Evolutionary conservation across 1,284 basidiomycete species (phyloP).

Genomic region (Marasmius sp.): DNA sequence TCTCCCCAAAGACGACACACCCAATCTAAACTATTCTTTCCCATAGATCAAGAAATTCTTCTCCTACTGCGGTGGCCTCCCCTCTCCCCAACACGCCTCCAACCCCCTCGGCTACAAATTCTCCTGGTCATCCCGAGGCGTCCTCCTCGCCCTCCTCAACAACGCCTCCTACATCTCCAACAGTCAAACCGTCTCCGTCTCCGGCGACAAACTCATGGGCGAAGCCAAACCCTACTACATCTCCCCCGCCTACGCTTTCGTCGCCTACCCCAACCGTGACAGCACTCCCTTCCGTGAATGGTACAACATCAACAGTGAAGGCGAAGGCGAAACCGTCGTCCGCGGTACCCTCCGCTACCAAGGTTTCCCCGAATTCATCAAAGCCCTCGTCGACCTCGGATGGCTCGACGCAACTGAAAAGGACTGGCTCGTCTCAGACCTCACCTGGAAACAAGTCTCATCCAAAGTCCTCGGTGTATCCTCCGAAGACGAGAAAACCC

Average conservation of each 20-base stretch:
- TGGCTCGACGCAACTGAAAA: constrained; percentile 81
- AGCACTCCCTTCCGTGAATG: constrained; percentile 84
- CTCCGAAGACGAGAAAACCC: constrained; percentile 56
- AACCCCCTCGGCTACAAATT: constrained; percentile 99
- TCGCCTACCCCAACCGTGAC: constrained; percentile 97
- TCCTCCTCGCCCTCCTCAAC: constrained; percentile 94
- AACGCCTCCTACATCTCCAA: constrained; percentile 80
- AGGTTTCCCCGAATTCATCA: constrained; percentile 98
- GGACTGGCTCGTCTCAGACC: constrained; percentile 73
- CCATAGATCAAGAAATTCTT: constrained; percentile 87
- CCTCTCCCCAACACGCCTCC: constrained; percentile 85
- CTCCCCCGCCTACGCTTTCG: constrained; percentile 93
- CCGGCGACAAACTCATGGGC: constrained; percentile 78
- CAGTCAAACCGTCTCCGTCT: constrained; percentile 65
- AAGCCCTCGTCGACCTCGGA: constrained; percentile 84
- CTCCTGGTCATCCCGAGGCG: constrained; percentile 97
- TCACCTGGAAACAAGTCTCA: constrained; percentile 84
- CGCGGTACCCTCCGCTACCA: constrained; percentile 96
- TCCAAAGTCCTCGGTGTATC: constrained; percentile 74
- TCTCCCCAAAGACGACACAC: not conserved
- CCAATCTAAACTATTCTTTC: not conserved
- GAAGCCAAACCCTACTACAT: constrained; percentile 94
- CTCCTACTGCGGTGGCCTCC: constrained; percentile 96
- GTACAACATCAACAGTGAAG: constrained; percentile 76
- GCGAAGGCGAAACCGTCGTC: constrained; percentile 88